Evolutionary conservation across 2,329 filamentous ascomycete genomes (phyloP), one percentile per base, ranked within the genome.

Genomic region (Neofusicoccum sp.): DNA sequence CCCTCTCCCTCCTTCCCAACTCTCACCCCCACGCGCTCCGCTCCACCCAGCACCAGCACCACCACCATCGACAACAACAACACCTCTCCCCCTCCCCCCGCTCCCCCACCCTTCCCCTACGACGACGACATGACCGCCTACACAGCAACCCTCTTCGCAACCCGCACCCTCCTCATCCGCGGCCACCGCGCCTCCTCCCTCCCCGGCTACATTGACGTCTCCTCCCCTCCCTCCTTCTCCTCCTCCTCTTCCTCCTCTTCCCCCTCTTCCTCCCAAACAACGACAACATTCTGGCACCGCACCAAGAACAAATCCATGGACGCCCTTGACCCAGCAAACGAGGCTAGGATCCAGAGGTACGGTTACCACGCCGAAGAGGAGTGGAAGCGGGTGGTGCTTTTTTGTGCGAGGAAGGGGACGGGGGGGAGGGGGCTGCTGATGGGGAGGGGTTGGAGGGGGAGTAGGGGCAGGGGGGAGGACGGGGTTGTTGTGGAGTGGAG

Each of bases 71-170:
- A 22, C 22, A 22, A 22, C 22, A 22, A 22, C 22, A 22, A 22
- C 22, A 22, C 14, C 41, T 16, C 6, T 29, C 28, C 28, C n/a
- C 12, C 11, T 33, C 28, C 29, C 28, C 14, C 12, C 8, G 8
- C 45, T 1, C 3, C 8, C 45, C 8, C 44, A 2, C 28, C 22
- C 44, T 66, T 69, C 6, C 54, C 43, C 5, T 73, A 71, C 48
- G 67, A 69, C 14, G 64, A 65, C n/a, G 66, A 71, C 3, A 60
- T 45, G 4, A 73, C 71, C 6, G 63, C 69, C 61, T 72, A 71
- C 56, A 66, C 48, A 4, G 67, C 68, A 5, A 64, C 65, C 2
- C 11, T 49, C 1, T 64, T 65, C 48, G 14, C 37, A 5, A 16
- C n/a, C 28, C 1, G 29, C 41, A n/a, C 29, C 39, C 7, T 56